These are phyloP conservation scores for Plectosphaerella cucumerina DNA, from an alignment of 2,329 filamentous ascomycete genomes.

Conservation along the genomic window DNA sequence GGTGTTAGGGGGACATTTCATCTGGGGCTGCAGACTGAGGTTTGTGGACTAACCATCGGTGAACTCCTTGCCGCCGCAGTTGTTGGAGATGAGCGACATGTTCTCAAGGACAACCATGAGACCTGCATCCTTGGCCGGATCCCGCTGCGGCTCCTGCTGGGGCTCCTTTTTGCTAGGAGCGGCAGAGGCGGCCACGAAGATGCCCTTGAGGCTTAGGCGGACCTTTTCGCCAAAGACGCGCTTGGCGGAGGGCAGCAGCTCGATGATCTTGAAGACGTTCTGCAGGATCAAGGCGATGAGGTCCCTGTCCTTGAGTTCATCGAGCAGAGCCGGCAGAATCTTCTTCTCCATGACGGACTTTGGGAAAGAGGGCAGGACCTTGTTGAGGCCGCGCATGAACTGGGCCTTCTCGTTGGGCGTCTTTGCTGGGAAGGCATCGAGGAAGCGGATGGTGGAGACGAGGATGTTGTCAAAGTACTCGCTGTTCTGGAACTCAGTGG, in stretches of 20 bases:
- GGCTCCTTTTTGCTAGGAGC: conserved; percentile 56
- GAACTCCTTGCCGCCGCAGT: conserved; percentile 87
- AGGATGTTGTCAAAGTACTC: conserved; percentile 96
- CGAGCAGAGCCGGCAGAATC: conserved; percentile 79
- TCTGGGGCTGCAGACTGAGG: background rate
- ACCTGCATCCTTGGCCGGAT: conserved; percentile 80
- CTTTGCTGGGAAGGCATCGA: conserved; percentile 88
- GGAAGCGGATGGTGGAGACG: conserved; percentile 91
- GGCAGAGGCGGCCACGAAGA: conserved; percentile 61
- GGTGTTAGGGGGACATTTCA: background rate
- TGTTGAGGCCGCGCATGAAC: conserved; percentile 83
- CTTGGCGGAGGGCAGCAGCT: conserved; percentile 70
- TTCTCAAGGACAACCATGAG: conserved; percentile 90
- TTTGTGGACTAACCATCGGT: conserved; percentile 67
- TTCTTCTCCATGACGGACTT: conserved; percentile 94
- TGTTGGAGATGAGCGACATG: conserved; percentile 68
- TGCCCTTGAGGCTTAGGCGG: conserved; percentile 77
- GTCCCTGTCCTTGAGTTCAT: conserved; percentile 91
- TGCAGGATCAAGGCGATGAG: conserved; percentile 80
- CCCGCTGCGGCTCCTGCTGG: conserved; percentile 39
- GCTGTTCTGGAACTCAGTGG: conserved; percentile 89
- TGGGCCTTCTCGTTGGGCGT: conserved; percentile 85
- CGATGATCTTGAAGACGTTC: conserved; percentile 87
- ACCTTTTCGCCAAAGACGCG: conserved; percentile 81
- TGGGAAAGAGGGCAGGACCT: conserved; percentile 87